Evolutionary conservation across 768 basidiomycete genomes (phyloP), one percentile per base, ranked within the genome.

Genomic region (Lentinula edodes): DNA sequence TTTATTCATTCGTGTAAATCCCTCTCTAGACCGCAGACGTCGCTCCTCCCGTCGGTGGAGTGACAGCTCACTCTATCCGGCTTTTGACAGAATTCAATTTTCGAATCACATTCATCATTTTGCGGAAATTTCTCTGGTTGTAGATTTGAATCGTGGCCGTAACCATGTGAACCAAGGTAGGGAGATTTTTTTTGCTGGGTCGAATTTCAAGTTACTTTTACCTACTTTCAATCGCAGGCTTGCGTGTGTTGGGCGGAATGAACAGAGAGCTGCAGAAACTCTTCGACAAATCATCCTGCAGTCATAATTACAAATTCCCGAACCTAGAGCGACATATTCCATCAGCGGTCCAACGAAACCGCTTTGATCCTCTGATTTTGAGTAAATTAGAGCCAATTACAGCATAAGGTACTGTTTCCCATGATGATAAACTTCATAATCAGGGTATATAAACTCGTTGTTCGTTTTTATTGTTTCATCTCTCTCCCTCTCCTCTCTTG

Each of bases 401-500:
- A 60, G 53, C 61, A 56, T 51, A 50, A 53, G 39, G 60, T 60
- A 53, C 59, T 56, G 43, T 28, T 56, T 43, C 54, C 54, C 53
- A 64, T n/a, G 32, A 18, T 32, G 32, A 48, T 52, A 41, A 53
- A 48, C 16, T 35, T 36, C 34, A 39, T 9, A 32, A 20, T 41
- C 50, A 38, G 20, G 15, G 34, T 52, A 50, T 45, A 50, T 34
- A 53, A 42, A 35, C 36, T n/a, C 54, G 18, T n/a, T 34, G 56
- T 32, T 42, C 36, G 35, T 54, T 59, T 58, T 52, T 60, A 35
- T 53, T 56, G 16, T 61, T 34, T 60, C 43, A 52, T 61, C 59
- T 60, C 42, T 59, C 61, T 66, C 63, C 65, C 70, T 55, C 65
- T 63, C 66, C 64, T 67, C 62, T 28, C 28, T 28, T 4, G 28